Base-by-base conservation (phyloP, 306 rosid species). In the Astragalus glycyphyllos region DNA sequence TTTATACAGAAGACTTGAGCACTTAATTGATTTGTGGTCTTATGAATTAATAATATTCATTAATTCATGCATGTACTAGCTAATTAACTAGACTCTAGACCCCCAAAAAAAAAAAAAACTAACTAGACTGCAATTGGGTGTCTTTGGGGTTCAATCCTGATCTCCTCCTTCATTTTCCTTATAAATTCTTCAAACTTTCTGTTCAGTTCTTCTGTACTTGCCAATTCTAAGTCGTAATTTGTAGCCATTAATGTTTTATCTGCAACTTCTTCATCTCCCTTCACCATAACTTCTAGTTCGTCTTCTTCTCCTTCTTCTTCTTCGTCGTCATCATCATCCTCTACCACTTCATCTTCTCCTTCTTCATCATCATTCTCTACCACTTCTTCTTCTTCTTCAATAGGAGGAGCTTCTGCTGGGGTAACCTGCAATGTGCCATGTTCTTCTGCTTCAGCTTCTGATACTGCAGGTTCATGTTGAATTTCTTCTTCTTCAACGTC, bases 131-230 rank as follows among this genome's bases (percentile, higher is more conserved):
- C 76, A 56, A 84, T 70, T 17, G 65, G 76, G 1, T 34, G 85
- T 20, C 53, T 72, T 60, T 53, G 76, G 54, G 85, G 82, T 72
- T 81, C 82, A 68, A 81, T 77, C 62, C 82, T 81, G 4, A 81
- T 81, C 65, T 81, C 82, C 35, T 81, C 73, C 53, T 73, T 81
- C 79, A 78, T 81, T 60, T 76, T 81, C 81, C 84, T 76, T 65
- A 89, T 85, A 63, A 89, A 87, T 32, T 89, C 96, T 76, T 89
- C 96, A 29, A 85, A 40, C 76, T 80, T 89, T 63, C 78, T 82
- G 79, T 89, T 87, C 76, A 89, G 68, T 75, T 89, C 96, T 0
- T 89, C 83, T 17, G 88, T 73, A 37, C 60, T 74, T 11, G 37
- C 78, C 8, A 66, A 10, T 15, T 84, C 88, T 26, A 40, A 40